phyloP scores from a whole-genome alignment of 805 yeast genomes.

The Yamadazyma tumulicola region DNA sequence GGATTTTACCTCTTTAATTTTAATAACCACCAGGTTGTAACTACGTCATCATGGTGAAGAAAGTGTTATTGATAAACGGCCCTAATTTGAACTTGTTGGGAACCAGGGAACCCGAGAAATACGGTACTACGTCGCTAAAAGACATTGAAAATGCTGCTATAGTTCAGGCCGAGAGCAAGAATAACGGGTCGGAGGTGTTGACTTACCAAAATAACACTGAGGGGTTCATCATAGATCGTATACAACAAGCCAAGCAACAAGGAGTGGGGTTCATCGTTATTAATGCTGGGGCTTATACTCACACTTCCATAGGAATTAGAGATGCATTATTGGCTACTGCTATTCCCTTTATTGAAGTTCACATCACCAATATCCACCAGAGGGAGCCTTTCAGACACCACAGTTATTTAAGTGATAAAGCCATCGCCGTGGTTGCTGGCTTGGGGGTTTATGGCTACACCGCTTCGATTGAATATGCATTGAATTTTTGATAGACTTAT shows the following conservation, averaged over 20 bases:
- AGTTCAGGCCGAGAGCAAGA: slow-evolving; percentile 24
- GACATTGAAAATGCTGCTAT: slow-evolving; percentile 43
- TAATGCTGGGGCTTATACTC: slow-evolving; percentile 53
- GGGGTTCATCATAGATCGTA: slow-evolving; percentile 45
- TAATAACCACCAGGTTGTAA: too few species aligned
- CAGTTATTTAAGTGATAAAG: slow-evolving; percentile 46
- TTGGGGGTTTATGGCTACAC: slow-evolving; percentile 42
- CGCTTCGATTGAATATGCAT: slow-evolving; percentile 38
- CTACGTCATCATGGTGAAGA: slow-evolving; percentile 27
- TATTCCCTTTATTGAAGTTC: slow-evolving; percentile 49
- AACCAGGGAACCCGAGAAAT: slow-evolving; percentile 47
- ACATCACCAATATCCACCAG: slow-evolving; percentile 50
- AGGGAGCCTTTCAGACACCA: slow-evolving; percentile 51
- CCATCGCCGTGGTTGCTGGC: slow-evolving; percentile 43
- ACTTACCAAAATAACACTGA: slow-evolving; percentile 44
- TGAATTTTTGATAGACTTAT: slow-evolving; percentile 18
- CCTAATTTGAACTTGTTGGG: slow-evolving; percentile 51
- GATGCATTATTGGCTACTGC: slow-evolving; percentile 48
- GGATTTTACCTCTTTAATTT: too few species aligned
- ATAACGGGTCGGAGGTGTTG: slow-evolving; percentile 28
- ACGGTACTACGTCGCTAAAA: slow-evolving; percentile 43
- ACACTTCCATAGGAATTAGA: slow-evolving; percentile 48
- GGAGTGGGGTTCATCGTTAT: slow-evolving; percentile 44
- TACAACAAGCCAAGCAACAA: slow-evolving; percentile 43
- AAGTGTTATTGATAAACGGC: slow-evolving; percentile 46